Evolutionary conservation across 208 protist species (phyloP).

Genomic region (Leishmania martiniquensis): DNA sequence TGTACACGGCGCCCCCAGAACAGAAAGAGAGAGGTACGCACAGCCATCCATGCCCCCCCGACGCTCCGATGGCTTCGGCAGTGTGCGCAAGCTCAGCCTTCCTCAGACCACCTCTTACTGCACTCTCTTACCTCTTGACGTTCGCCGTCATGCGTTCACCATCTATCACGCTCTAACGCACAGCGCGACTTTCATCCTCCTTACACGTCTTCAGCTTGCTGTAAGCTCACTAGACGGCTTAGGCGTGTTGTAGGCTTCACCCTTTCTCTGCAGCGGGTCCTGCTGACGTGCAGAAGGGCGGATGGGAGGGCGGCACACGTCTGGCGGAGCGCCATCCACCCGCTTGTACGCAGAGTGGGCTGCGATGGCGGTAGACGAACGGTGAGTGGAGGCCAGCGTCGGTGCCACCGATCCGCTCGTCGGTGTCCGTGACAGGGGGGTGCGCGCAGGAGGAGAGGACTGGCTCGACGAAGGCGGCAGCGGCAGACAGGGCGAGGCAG

Average conservation of each 20-base stretch:
- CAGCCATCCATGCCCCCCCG: not conserved
- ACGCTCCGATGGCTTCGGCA: not conserved
- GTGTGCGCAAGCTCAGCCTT: not conserved
- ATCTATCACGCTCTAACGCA: not conserved
- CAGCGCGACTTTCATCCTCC: not conserved
- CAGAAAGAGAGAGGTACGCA: not conserved
- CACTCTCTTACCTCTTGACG: not conserved
- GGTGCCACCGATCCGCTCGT: not conserved
- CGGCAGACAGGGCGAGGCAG: not conserved
- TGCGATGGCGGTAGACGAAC: not conserved
- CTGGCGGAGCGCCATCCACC: not conserved
- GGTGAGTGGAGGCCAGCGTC: not conserved
- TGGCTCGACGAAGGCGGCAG: not conserved
- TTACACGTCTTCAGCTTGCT: not conserved
- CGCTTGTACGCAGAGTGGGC: not conserved
- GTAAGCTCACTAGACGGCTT: not conserved
- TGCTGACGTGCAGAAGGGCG: not conserved
- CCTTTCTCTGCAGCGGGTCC: not conserved
- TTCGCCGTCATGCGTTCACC: not conserved
- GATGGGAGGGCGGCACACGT: not conserved
- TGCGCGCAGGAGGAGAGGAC: not conserved
- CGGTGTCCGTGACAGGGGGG: not conserved
- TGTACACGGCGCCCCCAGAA: not conserved
- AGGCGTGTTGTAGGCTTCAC: not conserved
- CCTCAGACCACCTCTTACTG: not conserved